These are phyloP conservation scores for Sungouiella thailandica DNA, from an alignment of 805 yeast genomes.

Conservation along the genomic window DNA sequence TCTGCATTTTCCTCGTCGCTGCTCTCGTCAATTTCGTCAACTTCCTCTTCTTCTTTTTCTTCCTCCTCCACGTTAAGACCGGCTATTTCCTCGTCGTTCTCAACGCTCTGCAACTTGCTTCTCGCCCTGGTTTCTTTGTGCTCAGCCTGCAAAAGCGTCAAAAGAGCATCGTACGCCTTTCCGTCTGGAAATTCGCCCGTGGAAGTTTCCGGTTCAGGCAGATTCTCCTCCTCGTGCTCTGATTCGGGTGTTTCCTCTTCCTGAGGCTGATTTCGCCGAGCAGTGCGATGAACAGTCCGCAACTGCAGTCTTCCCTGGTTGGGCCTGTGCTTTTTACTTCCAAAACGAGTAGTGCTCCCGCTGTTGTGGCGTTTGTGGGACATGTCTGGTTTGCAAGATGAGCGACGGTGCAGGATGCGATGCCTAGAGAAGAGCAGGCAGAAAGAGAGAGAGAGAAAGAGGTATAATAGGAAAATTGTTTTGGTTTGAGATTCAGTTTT, in stretches of 20 bases:
- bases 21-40: constrained; percentile 6
- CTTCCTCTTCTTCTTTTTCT: constrained; percentile 15
- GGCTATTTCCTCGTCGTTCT: constrained; percentile 17
- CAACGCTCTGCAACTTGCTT: constrained; percentile 6
- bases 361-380: not conserved
- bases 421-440: too few relatives aligned
- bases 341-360: not conserved
- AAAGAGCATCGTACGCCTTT: constrained; percentile 60
- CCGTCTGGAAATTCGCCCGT: constrained; percentile 21
- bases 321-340: constrained; percentile 7
- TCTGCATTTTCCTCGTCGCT: constrained; percentile 10
- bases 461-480: too few relatives aligned
- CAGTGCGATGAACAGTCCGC: constrained; percentile 55
- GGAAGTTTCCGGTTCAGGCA: constrained; percentile 15
- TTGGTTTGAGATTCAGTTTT: too few relatives aligned
- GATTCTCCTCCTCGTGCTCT: constrained; percentile 10
- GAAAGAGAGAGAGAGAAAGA: too few relatives aligned
- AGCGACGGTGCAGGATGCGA: too few relatives aligned
- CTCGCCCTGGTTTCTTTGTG: constrained; percentile 24
- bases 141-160: constrained; percentile 54
- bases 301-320: constrained; percentile 58
- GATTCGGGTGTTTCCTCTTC: constrained; percentile 14
- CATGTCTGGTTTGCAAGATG: too few relatives aligned
- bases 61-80: constrained; percentile 25
- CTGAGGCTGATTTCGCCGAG: constrained; percentile 31